phyloP scores from a whole-genome alignment of 371 early-diverging fungal species.

The Zopfochytrium polystomum region DNA sequence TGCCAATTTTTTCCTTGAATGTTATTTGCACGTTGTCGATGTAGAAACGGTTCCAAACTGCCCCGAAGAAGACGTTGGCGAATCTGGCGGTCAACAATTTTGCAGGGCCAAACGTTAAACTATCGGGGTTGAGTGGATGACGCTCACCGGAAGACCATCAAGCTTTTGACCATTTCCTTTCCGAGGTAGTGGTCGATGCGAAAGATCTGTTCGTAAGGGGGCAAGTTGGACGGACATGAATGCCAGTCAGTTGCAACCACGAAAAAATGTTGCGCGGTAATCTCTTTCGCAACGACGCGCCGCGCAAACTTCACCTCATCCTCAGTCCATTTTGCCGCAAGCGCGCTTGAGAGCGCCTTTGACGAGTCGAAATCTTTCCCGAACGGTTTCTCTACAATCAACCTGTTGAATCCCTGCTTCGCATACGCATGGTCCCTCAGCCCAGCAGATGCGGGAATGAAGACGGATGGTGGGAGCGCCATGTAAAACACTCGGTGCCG shows the following conservation, averaged over 20 bases:
- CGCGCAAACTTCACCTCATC: slow-evolving; percentile 84
- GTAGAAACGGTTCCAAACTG: slow-evolving; percentile 85
- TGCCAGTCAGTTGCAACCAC: too few relatives aligned
- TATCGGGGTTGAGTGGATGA: neutral
- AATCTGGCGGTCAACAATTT: slow-evolving; percentile 48
- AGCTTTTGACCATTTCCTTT: slow-evolving; percentile 98
- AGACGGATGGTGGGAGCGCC: slow-evolving; percentile 97
- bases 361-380: slow-evolving; percentile 90
- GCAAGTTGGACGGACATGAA: neutral
- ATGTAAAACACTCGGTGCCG: slow-evolving; percentile 87
- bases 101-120: neutral
- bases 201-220: slow-evolving; percentile 63
- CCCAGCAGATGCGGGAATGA: slow-evolving; percentile 75
- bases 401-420: slow-evolving; percentile 55
- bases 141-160: slow-evolving; percentile 77
- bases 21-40: slow-evolving; percentile 95
- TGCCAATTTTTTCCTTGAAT: slow-evolving; percentile 97
- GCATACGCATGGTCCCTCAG: slow-evolving; percentile 65
- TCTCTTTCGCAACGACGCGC: too few relatives aligned
- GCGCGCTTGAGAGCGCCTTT: slow-evolving; percentile 60
- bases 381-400: slow-evolving; percentile 98
- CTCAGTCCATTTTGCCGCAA: slow-evolving; percentile 76
- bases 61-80: slow-evolving; percentile 89
- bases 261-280: too few relatives aligned
- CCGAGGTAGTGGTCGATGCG: slow-evolving; percentile 98